Evolutionary conservation across 345 rosid genomes (phyloP).

Genomic region (Geranium brycei): DNA sequence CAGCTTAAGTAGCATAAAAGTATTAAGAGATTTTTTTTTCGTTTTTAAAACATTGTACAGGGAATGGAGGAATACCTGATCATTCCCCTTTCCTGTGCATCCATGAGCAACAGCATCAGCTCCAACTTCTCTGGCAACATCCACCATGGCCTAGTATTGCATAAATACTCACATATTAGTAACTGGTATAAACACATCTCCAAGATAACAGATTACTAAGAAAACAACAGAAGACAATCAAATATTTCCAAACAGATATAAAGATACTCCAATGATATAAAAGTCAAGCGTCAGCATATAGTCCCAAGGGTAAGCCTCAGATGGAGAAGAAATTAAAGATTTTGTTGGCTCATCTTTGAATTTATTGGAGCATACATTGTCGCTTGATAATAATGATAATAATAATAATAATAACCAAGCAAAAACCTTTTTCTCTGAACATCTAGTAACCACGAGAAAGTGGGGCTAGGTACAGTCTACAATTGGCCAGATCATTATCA

Average conservation of each 20-base stretch:
- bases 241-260: background rate
- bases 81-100: constrained; percentile 98
- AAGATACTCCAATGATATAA: background rate
- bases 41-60: background rate
- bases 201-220: background rate
- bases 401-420: background rate
- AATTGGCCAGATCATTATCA: background rate
- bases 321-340: background rate
- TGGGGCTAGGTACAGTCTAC: background rate
- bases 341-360: background rate
- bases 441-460: background rate
- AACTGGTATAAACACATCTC: background rate
- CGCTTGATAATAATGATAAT: background rate
- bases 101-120: constrained; percentile 97
- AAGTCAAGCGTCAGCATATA: constrained; percentile 2
- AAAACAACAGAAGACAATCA: background rate
- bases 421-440: background rate
- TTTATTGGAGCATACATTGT: background rate
- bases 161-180: background rate
- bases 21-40: background rate
- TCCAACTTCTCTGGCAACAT: constrained; percentile 91
- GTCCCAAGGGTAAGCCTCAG: background rate
- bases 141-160: constrained; percentile 84
- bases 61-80: constrained; percentile 53
- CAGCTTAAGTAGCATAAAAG: constrained; percentile 6